Percentiles rank a stretch among this genome's conserved stretches.
Conservation (phyloP, 2,329 filamentous ascomycete genomes). For the Ascochyta rabiei region DNA sequence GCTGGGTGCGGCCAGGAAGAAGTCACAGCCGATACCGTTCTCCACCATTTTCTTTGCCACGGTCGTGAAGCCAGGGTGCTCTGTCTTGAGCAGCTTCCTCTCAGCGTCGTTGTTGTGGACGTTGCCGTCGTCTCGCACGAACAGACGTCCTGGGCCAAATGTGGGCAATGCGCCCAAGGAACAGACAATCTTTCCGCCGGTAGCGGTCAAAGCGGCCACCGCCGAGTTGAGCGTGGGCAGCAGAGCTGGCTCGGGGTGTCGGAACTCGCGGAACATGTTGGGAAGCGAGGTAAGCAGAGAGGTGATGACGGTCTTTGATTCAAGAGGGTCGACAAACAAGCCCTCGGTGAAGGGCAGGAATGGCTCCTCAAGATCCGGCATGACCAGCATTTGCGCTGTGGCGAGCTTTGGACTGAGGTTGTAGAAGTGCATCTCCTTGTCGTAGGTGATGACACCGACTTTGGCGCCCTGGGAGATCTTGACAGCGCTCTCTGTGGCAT, state of each 20-base stretch:
- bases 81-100: constrained; percentile 88
- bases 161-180: constrained; percentile 87
- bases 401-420: constrained; percentile 82
- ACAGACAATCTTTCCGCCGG: constrained; percentile 91
- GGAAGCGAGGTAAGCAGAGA: constrained; percentile 86
- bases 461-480: constrained; percentile 78
- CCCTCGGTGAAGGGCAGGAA: constrained; percentile 92
- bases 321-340: constrained; percentile 91
- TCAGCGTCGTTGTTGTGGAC: constrained; percentile 81
- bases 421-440: constrained; percentile 98
- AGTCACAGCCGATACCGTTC: constrained; percentile 84
- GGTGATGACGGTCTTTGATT: constrained; percentile 85
- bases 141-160: constrained; percentile 84
- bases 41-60: constrained; percentile 86
- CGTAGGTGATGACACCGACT: constrained; percentile 93
- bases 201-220: constrained; percentile 79
- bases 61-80: constrained; percentile 88
- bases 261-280: constrained; percentile 82
- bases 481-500: constrained; percentile 58
- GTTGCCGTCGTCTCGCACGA: constrained; percentile 87
- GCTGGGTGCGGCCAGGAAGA: constrained; percentile 90
- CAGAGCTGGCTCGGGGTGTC: constrained; percentile 88
- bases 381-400: constrained; percentile 96
- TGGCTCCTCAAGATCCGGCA: constrained; percentile 96
- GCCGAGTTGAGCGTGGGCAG: constrained; percentile 84